Evolutionary conservation across 257 asterid species (phyloP).

Genomic region (Primulina eburnea): DNA sequence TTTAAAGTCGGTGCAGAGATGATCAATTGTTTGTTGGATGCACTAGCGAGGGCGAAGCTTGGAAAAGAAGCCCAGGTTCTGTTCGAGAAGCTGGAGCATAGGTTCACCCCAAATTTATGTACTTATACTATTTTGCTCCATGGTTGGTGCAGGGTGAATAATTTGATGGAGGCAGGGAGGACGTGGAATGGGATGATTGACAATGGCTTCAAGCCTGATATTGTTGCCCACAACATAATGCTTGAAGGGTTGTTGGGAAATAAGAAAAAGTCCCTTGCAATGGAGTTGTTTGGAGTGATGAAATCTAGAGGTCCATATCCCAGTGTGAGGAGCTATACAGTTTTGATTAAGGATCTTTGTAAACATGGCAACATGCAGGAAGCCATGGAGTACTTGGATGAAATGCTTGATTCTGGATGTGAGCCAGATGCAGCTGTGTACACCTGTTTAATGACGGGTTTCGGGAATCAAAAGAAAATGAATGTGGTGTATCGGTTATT

Average conservation of each 20-base stretch:
- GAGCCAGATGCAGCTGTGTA: slow-evolving; percentile 65
- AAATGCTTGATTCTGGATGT: slow-evolving; percentile 57
- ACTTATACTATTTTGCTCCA: slow-evolving; percentile 71
- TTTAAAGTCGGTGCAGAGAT: slow-evolving; percentile 61
- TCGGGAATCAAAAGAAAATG: slow-evolving; percentile 70
- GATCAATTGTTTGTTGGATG: slow-evolving; percentile 73
- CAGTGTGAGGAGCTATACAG: slow-evolving; percentile 63
- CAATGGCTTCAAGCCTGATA: slow-evolving; percentile 69
- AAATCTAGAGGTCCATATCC: slow-evolving; percentile 73
- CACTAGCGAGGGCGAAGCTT: slow-evolving; percentile 77
- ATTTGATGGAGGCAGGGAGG: slow-evolving; percentile 81
- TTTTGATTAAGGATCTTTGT: slow-evolving; percentile 61
- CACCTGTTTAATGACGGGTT: slow-evolving; percentile 75
- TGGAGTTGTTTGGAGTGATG: slow-evolving; percentile 75
- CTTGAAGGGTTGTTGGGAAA: slow-evolving; percentile 71
- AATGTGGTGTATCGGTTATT: slow-evolving; percentile 52
- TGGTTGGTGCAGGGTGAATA: slow-evolving; percentile 84
- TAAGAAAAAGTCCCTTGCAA: slow-evolving; percentile 56
- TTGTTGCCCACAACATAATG: slow-evolving; percentile 79
- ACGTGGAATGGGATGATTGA: slow-evolving; percentile 87
- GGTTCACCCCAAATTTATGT: slow-evolving; percentile 56
- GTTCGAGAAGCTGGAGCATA: slow-evolving; percentile 66
- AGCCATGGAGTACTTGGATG: slow-evolving; percentile 56
- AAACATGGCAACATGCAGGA: slow-evolving; percentile 55
- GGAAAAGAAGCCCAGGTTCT: slow-evolving; percentile 74